Base-by-base conservation (phyloP, 2,329 filamentous ascomycete genomes). In the Fusarium hostae region DNA sequence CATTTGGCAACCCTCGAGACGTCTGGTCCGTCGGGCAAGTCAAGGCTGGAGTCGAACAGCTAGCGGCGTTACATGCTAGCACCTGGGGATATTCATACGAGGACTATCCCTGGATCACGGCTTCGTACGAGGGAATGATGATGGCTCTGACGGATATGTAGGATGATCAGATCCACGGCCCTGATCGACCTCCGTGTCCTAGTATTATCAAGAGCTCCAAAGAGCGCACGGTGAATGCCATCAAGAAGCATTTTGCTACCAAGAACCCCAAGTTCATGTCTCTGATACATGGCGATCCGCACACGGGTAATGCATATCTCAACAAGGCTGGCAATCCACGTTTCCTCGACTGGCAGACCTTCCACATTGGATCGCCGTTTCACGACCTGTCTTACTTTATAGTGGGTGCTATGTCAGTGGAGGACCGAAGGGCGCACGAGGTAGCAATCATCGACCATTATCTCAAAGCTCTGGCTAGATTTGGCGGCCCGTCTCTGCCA, bases 321-420 rank as follows among this genome's bases (percentile, higher is more conserved):
- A 28, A 58, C 16, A 43, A 35, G 3, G 32, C 37, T 5, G 59
- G 57, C 15, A 58, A 62, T 3, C 60, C 67, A 4, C 18, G 40
- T 2, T 70, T 72, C 20, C 59, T 73, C 6, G 66, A 72, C 37
- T 72, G 60, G 69, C 63, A 68, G 20, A 60, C 50, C 2, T 56
- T 68, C 2, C 50, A 70, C 24, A 55, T 51, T 24, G 60, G 70
- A 4, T 68, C 71, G 0, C 60, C 63, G 2, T 56, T 73, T 10
- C 71, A 71, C 20, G 66, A 71, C 26, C 30, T 73, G 20, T 30
- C 59, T 1, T 73, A 72, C 16, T 70, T 61, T 8, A 32, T 72
- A 1, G 39, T 59, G 3, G 62, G 62, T 4, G 56, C 66, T 6
- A 15, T 73, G 13, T 59, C 55, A 1, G 47, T 68, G 8, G 43